phyloP scores from a whole-genome alignment of 371 early-diverging fungal genomes.

The Dinochytrium kinnereticum region DNA sequence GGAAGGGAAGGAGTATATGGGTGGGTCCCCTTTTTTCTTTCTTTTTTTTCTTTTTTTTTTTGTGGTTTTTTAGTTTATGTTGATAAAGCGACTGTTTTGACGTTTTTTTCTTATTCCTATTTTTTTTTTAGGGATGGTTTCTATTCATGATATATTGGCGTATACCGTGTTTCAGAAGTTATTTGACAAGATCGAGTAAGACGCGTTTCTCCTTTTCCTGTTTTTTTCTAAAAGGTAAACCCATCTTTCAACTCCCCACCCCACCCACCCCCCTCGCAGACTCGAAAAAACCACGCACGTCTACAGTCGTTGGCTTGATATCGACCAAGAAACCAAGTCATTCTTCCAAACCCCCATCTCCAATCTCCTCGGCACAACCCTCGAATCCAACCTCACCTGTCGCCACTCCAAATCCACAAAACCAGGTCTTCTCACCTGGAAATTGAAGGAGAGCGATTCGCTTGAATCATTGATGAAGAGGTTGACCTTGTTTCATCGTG shows the following conservation, averaged over 20 bases:
- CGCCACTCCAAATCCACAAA: no score
- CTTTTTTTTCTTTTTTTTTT: no score
- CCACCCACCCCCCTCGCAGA: no score
- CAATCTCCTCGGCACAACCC: constrained; percentile 33
- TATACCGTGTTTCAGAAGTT: constrained; percentile 49
- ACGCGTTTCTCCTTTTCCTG: not conserved
- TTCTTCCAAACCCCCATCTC: constrained; percentile 30
- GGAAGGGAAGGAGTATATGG: not conserved
- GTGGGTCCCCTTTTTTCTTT: no score
- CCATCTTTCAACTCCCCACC: no score
- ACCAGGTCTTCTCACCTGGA: constrained; percentile 34
- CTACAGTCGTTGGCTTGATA: constrained; percentile 20
- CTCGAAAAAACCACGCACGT: not conserved
- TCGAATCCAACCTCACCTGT: not conserved
- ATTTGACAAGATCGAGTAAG: constrained; percentile 47
- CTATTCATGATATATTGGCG: constrained; percentile 32
- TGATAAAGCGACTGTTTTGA: not conserved
- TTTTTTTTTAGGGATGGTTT: constrained; percentile 19
- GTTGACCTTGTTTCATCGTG: constrained; percentile 48
- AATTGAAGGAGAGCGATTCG: constrained; percentile 41
- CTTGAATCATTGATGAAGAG: constrained; percentile 41
- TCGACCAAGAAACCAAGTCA: constrained; percentile 21
- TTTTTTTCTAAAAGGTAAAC: not conserved
- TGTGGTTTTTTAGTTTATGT: not conserved
- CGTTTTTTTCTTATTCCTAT: not conserved